Evolutionary conservation across 2,329 filamentous ascomycete species (phyloP).

Genomic region (Coniochaeta sp.): DNA sequence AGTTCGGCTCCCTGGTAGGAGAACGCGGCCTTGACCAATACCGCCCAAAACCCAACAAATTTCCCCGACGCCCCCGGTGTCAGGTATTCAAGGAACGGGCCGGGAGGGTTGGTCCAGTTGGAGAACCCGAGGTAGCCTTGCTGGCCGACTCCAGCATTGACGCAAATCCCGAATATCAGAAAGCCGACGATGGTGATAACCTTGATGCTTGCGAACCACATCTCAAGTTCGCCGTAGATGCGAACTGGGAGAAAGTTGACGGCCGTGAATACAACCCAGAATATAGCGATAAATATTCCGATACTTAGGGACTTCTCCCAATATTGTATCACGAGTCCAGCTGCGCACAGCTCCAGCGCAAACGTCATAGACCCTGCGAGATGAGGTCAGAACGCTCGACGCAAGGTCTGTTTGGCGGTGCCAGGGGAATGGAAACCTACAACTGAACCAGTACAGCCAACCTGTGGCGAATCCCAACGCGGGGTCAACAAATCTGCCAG

Average conservation of each 20-base stretch:
- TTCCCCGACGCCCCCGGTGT: constrained; percentile 46
- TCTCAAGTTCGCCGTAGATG: constrained; percentile 71
- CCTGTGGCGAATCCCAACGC: constrained; percentile 54
- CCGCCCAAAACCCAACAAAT: constrained; percentile 64
- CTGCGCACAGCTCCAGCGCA: constrained; percentile 65
- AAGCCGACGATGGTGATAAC: constrained; percentile 69
- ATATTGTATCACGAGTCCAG: constrained; percentile 69
- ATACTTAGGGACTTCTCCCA: constrained; percentile 58
- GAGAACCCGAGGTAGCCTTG: constrained; percentile 69
- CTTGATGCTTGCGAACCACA: constrained; percentile 73
- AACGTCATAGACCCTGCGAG: constrained; percentile 54
- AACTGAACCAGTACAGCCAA: constrained; percentile 80
- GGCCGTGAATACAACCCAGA: constrained; percentile 62
- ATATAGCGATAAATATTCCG: constrained; percentile 66
- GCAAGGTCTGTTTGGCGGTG: background rate
- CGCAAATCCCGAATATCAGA: constrained; percentile 68
- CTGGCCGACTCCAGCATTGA: constrained; percentile 63
- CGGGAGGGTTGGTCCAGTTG: constrained; percentile 58
- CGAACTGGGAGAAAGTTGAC: constrained; percentile 66
- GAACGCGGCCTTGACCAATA: constrained; percentile 62
- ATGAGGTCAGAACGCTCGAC: background rate
- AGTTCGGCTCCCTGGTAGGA: constrained; percentile 68
- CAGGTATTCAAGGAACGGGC: constrained; percentile 58
- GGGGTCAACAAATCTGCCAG: constrained; percentile 62
- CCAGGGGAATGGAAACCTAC: constrained; percentile 20